Percentiles rank a stretch among this genome's conserved stretches.
phyloP scores from a whole-genome alignment of 805 yeast genomes.

The Maudiozyma serrabonitensis region DNA sequence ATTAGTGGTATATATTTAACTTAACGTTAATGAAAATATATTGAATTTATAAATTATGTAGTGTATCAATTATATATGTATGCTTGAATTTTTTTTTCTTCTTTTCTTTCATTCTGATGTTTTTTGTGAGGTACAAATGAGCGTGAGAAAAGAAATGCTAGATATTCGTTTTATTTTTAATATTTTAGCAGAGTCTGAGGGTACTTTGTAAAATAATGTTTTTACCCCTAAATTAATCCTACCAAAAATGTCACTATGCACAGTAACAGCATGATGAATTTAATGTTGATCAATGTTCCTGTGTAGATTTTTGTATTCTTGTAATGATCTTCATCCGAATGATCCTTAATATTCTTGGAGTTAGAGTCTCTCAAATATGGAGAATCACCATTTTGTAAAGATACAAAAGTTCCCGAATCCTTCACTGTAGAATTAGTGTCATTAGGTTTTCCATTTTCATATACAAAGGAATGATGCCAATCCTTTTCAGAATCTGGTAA shows the following conservation, averaged over 20 bases:
- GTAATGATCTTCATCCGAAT: conserved; percentile 1
- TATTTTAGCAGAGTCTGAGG: no score
- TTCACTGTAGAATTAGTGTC: neutral
- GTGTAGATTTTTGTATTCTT: conserved; percentile 1
- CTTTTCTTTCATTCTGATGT: no score
- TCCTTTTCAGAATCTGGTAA: conserved; percentile 10
- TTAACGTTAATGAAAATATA: no score
- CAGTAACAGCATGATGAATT: conserved; percentile 6
- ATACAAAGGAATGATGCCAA: conserved; percentile 11
- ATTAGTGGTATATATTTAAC: no score
- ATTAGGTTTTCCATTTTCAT: conserved; percentile 6
- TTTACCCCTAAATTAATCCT: conserved; percentile 3
- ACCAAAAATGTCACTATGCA: conserved; percentile 8
- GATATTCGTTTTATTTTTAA: no score
- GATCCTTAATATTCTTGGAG: conserved; percentile 3
- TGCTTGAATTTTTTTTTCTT: neutral
- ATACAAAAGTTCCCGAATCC: neutral
- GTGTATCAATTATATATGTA: neutral
- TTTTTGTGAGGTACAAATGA: no score
- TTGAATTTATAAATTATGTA: neutral
- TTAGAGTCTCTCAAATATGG: conserved; percentile 8
- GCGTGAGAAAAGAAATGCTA: no score
- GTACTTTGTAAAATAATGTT: no score
- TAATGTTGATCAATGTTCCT: conserved; percentile 5
- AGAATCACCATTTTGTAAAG: neutral